Evolutionary conservation across 2,329 filamentous ascomycete genomes (phyloP).

Genomic region (Microsporum canis): DNA sequence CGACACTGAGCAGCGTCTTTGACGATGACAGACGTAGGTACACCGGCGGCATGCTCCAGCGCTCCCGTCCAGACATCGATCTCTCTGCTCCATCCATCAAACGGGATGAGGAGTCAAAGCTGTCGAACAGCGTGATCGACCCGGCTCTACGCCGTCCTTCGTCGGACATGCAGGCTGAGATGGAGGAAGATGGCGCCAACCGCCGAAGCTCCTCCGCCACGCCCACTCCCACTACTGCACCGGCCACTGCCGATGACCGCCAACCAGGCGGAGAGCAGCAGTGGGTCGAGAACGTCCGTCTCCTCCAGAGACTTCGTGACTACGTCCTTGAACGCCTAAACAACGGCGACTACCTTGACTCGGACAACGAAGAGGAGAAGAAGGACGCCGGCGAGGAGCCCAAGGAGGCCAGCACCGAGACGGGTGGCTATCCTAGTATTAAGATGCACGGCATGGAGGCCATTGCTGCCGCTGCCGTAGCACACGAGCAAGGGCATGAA

Average conservation of each 20-base stretch:
- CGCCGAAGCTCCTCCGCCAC: background rate
- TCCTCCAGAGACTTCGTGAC: conserved; percentile 48
- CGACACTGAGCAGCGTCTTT: conserved; percentile 49
- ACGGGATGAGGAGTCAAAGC: conserved; percentile 13
- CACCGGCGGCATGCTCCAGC: conserved; percentile 49
- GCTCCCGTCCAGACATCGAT: conserved; percentile 35
- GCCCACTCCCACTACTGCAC: background rate
- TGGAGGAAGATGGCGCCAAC: conserved; percentile 14
- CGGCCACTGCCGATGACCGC: conserved; percentile 1
- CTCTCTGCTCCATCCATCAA: conserved; percentile 17
- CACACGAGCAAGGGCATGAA: conserved; percentile 10
- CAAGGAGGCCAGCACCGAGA: background rate
- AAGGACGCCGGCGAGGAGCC: conserved; percentile 33
- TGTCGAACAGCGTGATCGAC: conserved; percentile 33
- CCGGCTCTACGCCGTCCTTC: conserved; percentile 27
- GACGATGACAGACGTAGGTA: conserved; percentile 50
- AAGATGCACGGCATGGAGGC: conserved; percentile 15
- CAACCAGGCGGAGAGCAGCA: conserved; percentile 33
- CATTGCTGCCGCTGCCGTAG: conserved; percentile 19
- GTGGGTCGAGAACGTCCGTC: conserved; percentile 55
- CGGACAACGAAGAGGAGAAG: conserved; percentile 23
- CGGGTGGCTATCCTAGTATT: background rate
- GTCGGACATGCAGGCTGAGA: background rate
- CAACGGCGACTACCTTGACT: conserved; percentile 38
- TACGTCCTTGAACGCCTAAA: conserved; percentile 47